Percentiles rank a stretch among this genome's conserved stretches.
phyloP scores from a whole-genome alignment of 768 basidiomycete species.

The Tricholoma terreum region DNA sequence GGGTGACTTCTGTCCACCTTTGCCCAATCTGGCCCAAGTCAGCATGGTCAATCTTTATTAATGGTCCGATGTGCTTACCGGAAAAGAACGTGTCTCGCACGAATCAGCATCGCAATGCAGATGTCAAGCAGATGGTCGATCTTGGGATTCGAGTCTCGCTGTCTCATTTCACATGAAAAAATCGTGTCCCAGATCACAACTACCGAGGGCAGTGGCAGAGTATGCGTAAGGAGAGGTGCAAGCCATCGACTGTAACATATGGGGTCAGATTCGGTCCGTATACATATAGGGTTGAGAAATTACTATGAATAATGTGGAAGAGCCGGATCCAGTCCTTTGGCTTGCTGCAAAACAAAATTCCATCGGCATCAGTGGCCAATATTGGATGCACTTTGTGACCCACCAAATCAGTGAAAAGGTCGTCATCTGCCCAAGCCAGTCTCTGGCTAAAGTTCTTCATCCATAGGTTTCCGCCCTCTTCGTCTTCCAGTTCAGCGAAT shows the following conservation, averaged over 20 bases:
- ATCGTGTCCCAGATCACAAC: conserved; percentile 70
- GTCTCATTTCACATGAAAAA: conserved; percentile 56
- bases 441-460: conserved; percentile 59
- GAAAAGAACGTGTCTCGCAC: conserved; percentile 50
- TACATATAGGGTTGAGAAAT: conserved; percentile 22
- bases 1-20: conserved; percentile 36
- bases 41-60: not conserved
- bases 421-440: conserved; percentile 59
- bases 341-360: conserved; percentile 37
- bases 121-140: conserved; percentile 69
- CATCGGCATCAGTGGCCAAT: conserved; percentile 5
- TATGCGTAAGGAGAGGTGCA: conserved; percentile 66
- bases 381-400: conserved; percentile 15
- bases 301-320: conserved; percentile 82
- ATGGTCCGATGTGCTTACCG: conserved; percentile 37
- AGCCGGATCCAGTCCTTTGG: conserved; percentile 64
- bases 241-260: conserved; percentile 61
- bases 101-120: conserved; percentile 66
- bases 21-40: conserved; percentile 47
- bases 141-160: conserved; percentile 56
- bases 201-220: conserved; percentile 60
- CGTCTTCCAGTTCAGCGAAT: conserved; percentile 70
- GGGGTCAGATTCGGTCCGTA: conserved; percentile 1
- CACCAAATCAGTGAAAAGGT: conserved; percentile 61
- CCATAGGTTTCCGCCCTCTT: conserved; percentile 60